phyloP scores from a whole-genome alignment of 2,329 filamentous ascomycete species.

The Fusarium foetens region DNA sequence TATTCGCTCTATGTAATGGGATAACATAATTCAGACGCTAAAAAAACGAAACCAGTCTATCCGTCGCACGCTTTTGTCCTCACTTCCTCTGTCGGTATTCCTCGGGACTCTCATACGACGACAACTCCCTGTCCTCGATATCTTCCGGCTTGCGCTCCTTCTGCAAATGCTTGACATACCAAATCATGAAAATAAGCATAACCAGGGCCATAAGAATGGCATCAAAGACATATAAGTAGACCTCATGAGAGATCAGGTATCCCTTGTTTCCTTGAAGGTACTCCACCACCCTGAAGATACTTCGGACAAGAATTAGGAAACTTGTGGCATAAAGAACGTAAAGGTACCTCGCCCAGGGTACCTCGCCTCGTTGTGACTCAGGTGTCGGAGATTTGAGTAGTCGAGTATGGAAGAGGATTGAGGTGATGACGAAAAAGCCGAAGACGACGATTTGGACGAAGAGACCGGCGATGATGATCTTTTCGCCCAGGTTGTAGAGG shows the following conservation, averaged over 20 bases:
- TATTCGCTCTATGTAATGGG: background rate
- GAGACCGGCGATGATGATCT: constrained; percentile 6
- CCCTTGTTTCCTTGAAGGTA: constrained; percentile 5
- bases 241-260: constrained; percentile 8
- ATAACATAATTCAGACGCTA: background rate
- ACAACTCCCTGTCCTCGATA: background rate
- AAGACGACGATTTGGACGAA: constrained; percentile 8
- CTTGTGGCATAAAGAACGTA: constrained; percentile 16
- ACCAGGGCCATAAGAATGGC: constrained; percentile 11
- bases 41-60: background rate
- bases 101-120: background rate
- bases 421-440: constrained; percentile 13
- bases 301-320: constrained; percentile 9
- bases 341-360: constrained; percentile 2
- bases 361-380: background rate
- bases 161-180: constrained; percentile 12
- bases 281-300: constrained; percentile 9
- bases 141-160: background rate
- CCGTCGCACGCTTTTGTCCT: background rate
- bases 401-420: constrained; percentile 5
- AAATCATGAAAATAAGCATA: background rate
- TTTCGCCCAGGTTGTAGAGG: constrained; percentile 1
- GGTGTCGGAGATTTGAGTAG: background rate
- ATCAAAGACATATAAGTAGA: constrained; percentile 11
- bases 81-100: background rate